A percentile compares a stretch with the other conserved stretches of the same genome.
Conservation (phyloP, 2,329 filamentous ascomycete genomes). For the Fusarium begoniae region DNA sequence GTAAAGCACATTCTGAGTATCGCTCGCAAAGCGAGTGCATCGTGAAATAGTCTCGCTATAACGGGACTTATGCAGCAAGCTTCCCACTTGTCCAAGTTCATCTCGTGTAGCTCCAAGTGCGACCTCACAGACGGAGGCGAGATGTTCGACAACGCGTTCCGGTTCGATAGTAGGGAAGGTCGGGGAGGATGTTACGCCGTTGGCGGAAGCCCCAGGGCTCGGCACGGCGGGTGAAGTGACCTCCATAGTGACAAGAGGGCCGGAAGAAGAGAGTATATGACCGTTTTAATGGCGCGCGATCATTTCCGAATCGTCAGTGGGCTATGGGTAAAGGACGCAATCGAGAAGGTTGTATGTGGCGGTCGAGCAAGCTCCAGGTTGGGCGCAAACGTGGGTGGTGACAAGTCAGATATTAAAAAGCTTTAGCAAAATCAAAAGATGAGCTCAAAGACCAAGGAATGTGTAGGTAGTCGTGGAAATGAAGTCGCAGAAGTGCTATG, state of each 20-base stretch:
- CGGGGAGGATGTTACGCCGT: conserved; percentile 55
- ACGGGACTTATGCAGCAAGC: conserved; percentile 78
- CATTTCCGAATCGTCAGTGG: conserved; percentile 43
- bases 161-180: conserved; percentile 71
- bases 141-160: conserved; percentile 75
- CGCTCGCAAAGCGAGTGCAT: conserved; percentile 88
- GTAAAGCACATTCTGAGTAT: conserved; percentile 88
- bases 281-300: conserved; percentile 37
- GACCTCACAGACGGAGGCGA: conserved; percentile 74
- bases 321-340: conserved; percentile 11
- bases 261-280: conserved; percentile 21
- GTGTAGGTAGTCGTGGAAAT: conserved; percentile 22
- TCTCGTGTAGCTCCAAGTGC: conserved; percentile 78
- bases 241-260: conserved; percentile 57
- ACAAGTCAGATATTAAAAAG: conserved; percentile 25
- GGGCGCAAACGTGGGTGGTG: conserved; percentile 18
- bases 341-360: conserved; percentile 20
- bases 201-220: conserved; percentile 51
- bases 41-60: conserved; percentile 84
- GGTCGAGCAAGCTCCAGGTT: conserved; percentile 17
- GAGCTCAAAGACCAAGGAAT: conserved; percentile 33
- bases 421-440: conserved; percentile 24
- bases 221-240: conserved; percentile 58
- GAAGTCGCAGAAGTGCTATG: conserved; percentile 25
- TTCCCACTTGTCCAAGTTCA: conserved; percentile 83